phyloP scores from a whole-genome alignment of 768 basidiomycete species.

The Tricholoma sp. region DNA sequence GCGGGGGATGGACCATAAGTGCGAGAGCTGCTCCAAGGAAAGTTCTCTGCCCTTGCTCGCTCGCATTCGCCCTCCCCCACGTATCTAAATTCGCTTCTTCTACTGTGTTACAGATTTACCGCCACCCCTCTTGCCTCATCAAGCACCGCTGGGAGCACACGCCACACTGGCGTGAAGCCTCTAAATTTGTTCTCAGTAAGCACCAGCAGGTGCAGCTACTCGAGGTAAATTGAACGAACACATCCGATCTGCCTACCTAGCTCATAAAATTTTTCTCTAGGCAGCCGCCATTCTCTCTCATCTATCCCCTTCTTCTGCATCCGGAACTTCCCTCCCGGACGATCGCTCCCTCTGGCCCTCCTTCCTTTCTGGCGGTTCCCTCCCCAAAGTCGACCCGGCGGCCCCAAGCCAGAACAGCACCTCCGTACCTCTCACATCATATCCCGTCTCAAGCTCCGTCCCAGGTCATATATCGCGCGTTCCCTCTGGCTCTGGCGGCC shows the following conservation, averaged over 20 bases:
- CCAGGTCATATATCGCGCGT: slow-evolving; percentile 29
- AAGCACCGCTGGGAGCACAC: slow-evolving; percentile 99
- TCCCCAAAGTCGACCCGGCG: slow-evolving; percentile 44
- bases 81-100: neutral
- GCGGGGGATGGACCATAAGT: slow-evolving; percentile 81
- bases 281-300: slow-evolving; percentile 95
- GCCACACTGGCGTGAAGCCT: slow-evolving; percentile 91
- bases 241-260: no score
- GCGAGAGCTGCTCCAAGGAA: slow-evolving; percentile 95
- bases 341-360: slow-evolving; percentile 93
- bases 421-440: slow-evolving; percentile 11
- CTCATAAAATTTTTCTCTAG: slow-evolving; percentile 25
- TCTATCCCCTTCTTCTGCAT: slow-evolving; percentile 57
- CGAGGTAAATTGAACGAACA: slow-evolving; percentile 49
- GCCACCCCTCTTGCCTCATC: slow-evolving; percentile 91
- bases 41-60: slow-evolving; percentile 12
- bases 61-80: slow-evolving; percentile 1
- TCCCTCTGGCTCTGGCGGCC: slow-evolving; percentile 32
- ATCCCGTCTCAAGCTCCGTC: slow-evolving; percentile 48
- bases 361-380: slow-evolving; percentile 66
- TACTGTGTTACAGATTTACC: slow-evolving; percentile 54
- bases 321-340: slow-evolving; percentile 80
- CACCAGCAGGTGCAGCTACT: slow-evolving; percentile 97
- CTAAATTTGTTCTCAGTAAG: slow-evolving; percentile 87
- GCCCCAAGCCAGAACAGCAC: slow-evolving; percentile 10